Evolutionary conservation across 495 filamentous ascomycete species (phyloP).

Genomic region (Aspergillus taichungensis): DNA sequence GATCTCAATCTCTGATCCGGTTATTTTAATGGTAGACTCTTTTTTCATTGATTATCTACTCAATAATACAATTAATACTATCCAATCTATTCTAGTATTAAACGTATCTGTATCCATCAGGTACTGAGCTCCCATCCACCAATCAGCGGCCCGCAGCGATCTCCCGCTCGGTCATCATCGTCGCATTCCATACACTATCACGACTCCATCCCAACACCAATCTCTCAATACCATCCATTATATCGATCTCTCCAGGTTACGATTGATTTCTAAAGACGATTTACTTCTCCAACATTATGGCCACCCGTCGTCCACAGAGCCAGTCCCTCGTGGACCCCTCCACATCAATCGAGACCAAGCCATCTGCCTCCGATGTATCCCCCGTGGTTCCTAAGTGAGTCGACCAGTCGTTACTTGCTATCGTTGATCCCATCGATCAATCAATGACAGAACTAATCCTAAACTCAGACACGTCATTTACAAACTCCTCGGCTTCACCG

Average conservation of each 20-base stretch:
- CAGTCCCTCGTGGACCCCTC: conserved; percentile 29
- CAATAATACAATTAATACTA: no score
- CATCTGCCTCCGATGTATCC: conserved; percentile 35
- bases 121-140: neutral
- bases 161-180: neutral
- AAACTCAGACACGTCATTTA: conserved; percentile 70
- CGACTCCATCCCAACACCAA: neutral
- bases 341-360: conserved; percentile 6
- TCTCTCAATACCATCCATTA: no score
- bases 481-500: conserved; percentile 82
- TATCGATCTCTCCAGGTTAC: neutral
- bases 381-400: conserved; percentile 70
- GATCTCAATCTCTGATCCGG: no score
- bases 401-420: neutral
- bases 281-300: conserved; percentile 16
- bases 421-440: neutral
- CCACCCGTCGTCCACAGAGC: conserved; percentile 24
- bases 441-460: neutral
- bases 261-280: neutral
- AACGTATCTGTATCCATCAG: no score
- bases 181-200: no score
- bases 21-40: no score
- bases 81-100: no score
- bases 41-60: no score
- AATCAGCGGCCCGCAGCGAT: conserved; percentile 1